Conservation (phyloP, 805 yeast genomes). For the Candida caryicola region DNA sequence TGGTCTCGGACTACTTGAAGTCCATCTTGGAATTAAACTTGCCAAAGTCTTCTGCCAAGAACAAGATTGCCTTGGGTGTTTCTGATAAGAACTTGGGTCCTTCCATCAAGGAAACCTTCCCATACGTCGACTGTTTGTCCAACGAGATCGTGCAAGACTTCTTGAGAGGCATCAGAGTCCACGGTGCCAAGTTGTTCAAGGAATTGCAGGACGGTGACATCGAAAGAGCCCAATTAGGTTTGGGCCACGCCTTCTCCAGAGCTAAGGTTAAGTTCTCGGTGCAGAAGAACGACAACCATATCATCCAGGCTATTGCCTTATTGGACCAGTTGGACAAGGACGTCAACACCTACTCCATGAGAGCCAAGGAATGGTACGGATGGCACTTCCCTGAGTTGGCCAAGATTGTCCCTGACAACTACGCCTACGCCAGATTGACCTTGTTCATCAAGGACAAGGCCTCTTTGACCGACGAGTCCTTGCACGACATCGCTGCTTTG, state of each 20-base stretch:
- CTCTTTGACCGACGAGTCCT: conserved; percentile 83
- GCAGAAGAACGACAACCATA: conserved; percentile 98
- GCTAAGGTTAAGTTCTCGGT: conserved; percentile 98
- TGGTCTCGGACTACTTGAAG: conserved; percentile 88
- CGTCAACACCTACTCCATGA: conserved; percentile 94
- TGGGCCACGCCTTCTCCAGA: conserved; percentile 98
- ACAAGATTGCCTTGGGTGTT: conserved; percentile 75
- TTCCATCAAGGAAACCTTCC: conserved; percentile 87
- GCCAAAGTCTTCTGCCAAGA: conserved; percentile 71
- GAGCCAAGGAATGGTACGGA: conserved; percentile 97
- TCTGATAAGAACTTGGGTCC: conserved; percentile 96
- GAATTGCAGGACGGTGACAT: conserved; percentile 92
- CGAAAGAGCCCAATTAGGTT: conserved; percentile 97
- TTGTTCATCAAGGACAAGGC: conserved; percentile 84
- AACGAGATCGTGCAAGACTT: conserved; percentile 93
- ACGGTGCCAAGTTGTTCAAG: conserved; percentile 84
- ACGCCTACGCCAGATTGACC: conserved; percentile 78
- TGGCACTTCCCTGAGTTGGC: conserved; percentile 99
- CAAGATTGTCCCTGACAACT: conserved; percentile 86
- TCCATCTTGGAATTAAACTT: conserved; percentile 85
- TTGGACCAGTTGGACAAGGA: conserved; percentile 98
- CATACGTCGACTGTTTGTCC: conserved; percentile 84
- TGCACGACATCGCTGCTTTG: conserved; percentile 89
- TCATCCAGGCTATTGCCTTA: conserved; percentile 96
- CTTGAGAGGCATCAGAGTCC: conserved; percentile 90